phyloP scores from a whole-genome alignment of 176 grass and related monocot species.

The Paspalum notatum region DNA sequence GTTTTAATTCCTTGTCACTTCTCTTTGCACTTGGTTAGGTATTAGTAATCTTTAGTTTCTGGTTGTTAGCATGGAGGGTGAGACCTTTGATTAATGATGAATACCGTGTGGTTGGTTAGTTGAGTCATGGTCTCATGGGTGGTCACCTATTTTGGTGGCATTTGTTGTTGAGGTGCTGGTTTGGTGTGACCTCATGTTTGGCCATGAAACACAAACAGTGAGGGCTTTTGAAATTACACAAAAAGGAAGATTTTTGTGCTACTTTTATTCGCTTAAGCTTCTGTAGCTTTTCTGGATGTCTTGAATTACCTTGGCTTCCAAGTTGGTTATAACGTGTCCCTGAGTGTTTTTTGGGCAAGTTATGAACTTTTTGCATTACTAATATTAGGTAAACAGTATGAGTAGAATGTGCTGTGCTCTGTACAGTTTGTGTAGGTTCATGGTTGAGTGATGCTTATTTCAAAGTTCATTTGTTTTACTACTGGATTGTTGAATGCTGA shows the following conservation, averaged over 20 bases:
- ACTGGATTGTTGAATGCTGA: neutral
- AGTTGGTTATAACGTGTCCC: conserved; percentile 11
- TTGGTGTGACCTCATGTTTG: conserved; percentile 21
- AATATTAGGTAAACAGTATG: neutral
- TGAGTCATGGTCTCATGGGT: neutral
- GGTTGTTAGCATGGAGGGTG: conserved; percentile 31
- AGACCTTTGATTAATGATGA: conserved; percentile 22
- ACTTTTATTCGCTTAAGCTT: neutral
- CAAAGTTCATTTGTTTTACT: neutral
- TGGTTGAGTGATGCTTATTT: conserved; percentile 25
- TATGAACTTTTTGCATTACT: neutral
- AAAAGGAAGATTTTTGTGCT: neutral
- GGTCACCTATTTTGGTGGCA: conserved; percentile 25
- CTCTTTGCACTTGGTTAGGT: conserved; percentile 4
- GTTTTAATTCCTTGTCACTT: neutral
- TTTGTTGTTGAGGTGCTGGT: conserved; percentile 36
- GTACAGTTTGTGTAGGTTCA: conserved; percentile 3
- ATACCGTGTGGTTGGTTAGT: conserved; percentile 24
- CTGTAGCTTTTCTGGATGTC: neutral
- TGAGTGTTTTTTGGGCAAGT: neutral
- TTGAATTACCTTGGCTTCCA: neutral
- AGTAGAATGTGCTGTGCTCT: neutral
- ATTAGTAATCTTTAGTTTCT: conserved; percentile 10
- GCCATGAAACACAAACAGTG: neutral
- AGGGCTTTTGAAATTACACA: neutral